Evolutionary conservation across 352 stramenopile species (phyloP).

Genomic region (Globisporangium nagaii): DNA sequence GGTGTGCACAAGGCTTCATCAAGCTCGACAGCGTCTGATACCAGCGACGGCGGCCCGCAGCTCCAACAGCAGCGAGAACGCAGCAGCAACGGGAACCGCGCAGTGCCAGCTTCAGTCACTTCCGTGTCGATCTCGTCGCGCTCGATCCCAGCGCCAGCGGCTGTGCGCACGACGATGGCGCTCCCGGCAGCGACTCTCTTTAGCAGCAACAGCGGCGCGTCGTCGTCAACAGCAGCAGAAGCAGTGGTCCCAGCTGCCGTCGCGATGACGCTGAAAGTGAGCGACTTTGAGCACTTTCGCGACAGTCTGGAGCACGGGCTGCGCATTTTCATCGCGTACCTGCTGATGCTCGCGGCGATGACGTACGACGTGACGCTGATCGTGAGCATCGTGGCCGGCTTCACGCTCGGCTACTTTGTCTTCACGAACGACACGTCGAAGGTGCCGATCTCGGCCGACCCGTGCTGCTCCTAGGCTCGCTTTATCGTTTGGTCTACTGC

Average conservation of each 20-base stretch:
- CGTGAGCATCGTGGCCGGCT: conserved; percentile 55
- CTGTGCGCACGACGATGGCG: neutral
- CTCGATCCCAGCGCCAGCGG: conserved; percentile 1
- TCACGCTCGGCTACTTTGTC: conserved; percentile 57
- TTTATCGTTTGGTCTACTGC: no score
- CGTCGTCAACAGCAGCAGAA: neutral
- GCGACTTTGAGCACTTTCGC: conserved; percentile 45
- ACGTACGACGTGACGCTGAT: conserved; percentile 71
- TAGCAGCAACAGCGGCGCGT: conserved; percentile 13
- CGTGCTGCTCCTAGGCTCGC: conserved; percentile 42
- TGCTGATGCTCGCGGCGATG: conserved; percentile 80
- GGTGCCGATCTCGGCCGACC: conserved; percentile 59
- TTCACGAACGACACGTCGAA: conserved; percentile 70
- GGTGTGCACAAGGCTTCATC: neutral
- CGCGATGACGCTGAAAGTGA: conserved; percentile 28
- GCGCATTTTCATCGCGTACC: conserved; percentile 65
- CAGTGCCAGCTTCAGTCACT: conserved; percentile 4
- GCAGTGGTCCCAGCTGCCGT: neutral
- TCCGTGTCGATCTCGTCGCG: conserved; percentile 14
- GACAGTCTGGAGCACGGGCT: conserved; percentile 59
- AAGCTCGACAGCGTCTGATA: no score
- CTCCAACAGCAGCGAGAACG: neutral
- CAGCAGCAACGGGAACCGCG: neutral
- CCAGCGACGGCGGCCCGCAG: no score
- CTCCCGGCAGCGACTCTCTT: conserved; percentile 2